phyloP scores from a whole-genome alignment of 108 stramenopile species.

The Cyclotella choctawhatcheeana region DNA sequence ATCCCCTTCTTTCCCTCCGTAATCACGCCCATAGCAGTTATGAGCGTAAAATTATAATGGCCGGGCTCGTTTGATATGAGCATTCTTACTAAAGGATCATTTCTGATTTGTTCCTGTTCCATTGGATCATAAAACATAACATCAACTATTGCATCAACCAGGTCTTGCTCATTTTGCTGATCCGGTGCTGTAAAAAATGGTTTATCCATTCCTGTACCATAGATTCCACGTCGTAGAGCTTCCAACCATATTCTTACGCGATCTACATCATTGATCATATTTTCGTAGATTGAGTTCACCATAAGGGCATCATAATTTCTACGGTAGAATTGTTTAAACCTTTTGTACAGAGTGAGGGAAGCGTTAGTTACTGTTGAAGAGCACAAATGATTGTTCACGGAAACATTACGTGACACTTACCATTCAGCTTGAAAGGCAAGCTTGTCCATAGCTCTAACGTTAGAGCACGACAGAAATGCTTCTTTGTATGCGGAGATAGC shows the following conservation, averaged over 20 bases:
- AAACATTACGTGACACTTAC: not conserved
- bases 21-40: constrained; percentile 90
- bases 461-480: constrained; percentile 74
- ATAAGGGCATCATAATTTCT: constrained; percentile 90
- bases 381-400: too few relatives aligned
- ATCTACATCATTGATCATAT: constrained; percentile 84
- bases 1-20: constrained; percentile 87
- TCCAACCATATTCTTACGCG: constrained; percentile 81
- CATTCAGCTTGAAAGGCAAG: constrained; percentile 81
- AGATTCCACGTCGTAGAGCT: constrained; percentile 45
- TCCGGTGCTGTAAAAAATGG: constrained; percentile 64
- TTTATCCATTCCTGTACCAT: constrained; percentile 19
- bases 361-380: not conserved
- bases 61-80: constrained; percentile 82
- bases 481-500: constrained; percentile 62
- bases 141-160: constrained; percentile 88
- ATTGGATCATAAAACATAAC: constrained; percentile 71
- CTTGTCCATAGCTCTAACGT: constrained; percentile 76
- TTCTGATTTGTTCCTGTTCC: constrained; percentile 61
- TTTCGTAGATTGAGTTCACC: constrained; percentile 81
- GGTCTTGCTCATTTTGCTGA: constrained; percentile 64
- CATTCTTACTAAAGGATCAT: constrained; percentile 76
- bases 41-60: constrained; percentile 83
- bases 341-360: not conserved
- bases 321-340: constrained; percentile 79